A percentile compares a stretch with the other conserved stretches of the same genome.
These are phyloP conservation scores for Pythium oligandrum DNA, from an alignment of 352 stramenopile genomes.

Conservation along the genomic window DNA sequence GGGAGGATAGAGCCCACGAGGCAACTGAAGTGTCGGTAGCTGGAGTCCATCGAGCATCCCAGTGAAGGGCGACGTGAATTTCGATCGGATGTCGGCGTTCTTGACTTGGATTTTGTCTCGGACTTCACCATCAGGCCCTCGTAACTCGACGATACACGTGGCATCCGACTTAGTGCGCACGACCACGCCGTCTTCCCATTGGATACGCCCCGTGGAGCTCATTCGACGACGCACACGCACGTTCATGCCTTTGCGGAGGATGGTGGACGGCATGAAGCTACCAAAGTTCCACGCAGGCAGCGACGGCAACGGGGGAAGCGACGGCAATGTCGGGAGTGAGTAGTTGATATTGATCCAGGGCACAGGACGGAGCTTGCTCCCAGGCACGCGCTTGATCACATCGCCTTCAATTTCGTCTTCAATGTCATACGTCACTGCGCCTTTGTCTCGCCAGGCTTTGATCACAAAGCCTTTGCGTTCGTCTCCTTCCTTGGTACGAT, in stretches of 20 bases:
- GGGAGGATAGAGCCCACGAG: slow-evolving; percentile 21
- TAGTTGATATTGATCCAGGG: slow-evolving; percentile 37
- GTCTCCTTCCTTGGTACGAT: slow-evolving; percentile 34
- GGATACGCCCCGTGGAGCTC: slow-evolving; percentile 15
- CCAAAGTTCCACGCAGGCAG: slow-evolving; percentile 6
- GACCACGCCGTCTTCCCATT: slow-evolving; percentile 40
- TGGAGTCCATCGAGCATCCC: slow-evolving; percentile 7
- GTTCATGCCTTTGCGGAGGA: slow-evolving; percentile 43
- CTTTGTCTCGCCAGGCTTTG: slow-evolving; percentile 35
- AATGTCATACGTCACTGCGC: slow-evolving; percentile 32
- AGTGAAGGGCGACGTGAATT: slow-evolving; percentile 29
- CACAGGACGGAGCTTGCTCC: slow-evolving; percentile 35
- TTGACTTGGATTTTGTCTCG: slow-evolving; percentile 34
- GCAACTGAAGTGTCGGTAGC: slow-evolving; percentile 21
- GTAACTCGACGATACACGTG: slow-evolving; percentile 42
- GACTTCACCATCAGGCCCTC: slow-evolving; percentile 23
- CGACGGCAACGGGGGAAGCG: slow-evolving; percentile 7
- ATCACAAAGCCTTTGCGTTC: slow-evolving; percentile 55
- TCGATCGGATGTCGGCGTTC: slow-evolving; percentile 40
- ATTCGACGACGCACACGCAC: slow-evolving; percentile 40
- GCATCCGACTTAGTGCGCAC: slow-evolving; percentile 31
- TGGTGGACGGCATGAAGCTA: neutral
- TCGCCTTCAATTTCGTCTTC: slow-evolving; percentile 48
- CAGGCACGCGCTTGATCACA: slow-evolving; percentile 33
- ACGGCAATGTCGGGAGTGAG: slow-evolving; percentile 13